These are phyloP conservation scores for Herpetospermum pedunculosum DNA, from an alignment of 306 rosid genomes.

Conservation along the genomic window DNA sequence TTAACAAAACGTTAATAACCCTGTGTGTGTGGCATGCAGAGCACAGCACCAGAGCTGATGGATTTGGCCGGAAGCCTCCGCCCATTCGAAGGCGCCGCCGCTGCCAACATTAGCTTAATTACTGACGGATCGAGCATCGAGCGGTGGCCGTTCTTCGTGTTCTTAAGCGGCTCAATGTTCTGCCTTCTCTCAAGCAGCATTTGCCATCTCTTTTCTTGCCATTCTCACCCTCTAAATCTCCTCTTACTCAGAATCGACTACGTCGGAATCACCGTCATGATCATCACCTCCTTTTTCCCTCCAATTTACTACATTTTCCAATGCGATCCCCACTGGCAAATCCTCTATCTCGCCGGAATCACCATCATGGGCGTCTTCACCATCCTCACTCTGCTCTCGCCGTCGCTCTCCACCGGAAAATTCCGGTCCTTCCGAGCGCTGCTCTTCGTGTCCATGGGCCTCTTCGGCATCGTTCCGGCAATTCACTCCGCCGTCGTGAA, in stretches of 20 bases:
- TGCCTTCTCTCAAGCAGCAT: constrained; percentile 84
- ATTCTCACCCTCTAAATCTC: constrained; percentile 48
- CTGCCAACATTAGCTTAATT: not conserved
- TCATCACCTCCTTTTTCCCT: constrained; percentile 92
- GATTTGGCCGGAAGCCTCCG: not conserved
- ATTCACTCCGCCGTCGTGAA: constrained; percentile 58
- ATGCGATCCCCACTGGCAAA: constrained; percentile 78
- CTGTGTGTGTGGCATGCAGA: not conserved
- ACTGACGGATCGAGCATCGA: constrained; percentile 5
- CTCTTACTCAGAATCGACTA: constrained; percentile 58
- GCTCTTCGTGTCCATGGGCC: constrained; percentile 84
- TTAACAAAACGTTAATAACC: too few relatives aligned
- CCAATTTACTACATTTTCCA: constrained; percentile 87
- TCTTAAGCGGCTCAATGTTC: constrained; percentile 83
- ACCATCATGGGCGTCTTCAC: constrained; percentile 78
- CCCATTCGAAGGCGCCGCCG: not conserved
- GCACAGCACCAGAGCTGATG: not conserved
- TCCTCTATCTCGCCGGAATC: constrained; percentile 66
- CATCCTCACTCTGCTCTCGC: constrained; percentile 51
- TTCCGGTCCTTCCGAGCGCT: constrained; percentile 54
- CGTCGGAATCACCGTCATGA: constrained; percentile 73
- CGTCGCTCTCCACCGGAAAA: constrained; percentile 36
- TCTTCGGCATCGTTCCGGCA: constrained; percentile 80
- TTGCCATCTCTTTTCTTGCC: constrained; percentile 92
- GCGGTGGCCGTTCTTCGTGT: constrained; percentile 88